Conservation (phyloP, 108 stramenopile species). For the Chaetoceros tenuissimus region DNA sequence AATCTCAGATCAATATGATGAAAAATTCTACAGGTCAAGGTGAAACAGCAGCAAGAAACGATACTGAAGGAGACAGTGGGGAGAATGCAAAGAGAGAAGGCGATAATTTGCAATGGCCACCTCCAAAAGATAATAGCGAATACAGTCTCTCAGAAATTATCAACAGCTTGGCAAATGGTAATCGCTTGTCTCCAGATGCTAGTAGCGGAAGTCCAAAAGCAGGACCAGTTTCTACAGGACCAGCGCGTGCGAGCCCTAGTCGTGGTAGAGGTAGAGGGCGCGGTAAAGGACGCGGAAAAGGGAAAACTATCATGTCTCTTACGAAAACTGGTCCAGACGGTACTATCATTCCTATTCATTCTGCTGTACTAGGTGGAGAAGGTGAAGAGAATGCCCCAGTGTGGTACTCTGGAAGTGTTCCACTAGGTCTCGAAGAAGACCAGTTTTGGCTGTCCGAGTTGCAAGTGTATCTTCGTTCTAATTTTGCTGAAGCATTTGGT, state of each 20-base stretch:
- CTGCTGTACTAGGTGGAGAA: not conserved
- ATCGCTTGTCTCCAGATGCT: not conserved
- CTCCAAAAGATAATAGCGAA: not conserved
- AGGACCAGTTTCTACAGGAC: too few relatives aligned
- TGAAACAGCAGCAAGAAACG: not conserved
- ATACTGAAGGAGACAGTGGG: not conserved
- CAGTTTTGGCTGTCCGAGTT: slow-evolving; percentile 81
- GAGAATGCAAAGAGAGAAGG: not conserved
- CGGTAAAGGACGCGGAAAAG: not conserved
- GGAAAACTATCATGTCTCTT: not conserved
- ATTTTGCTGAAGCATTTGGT: slow-evolving; percentile 80
- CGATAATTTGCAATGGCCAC: not conserved
- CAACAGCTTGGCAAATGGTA: not conserved
- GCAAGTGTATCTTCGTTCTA: slow-evolving; percentile 66
- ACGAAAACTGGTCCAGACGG: not conserved
- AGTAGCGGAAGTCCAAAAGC: too few relatives aligned
- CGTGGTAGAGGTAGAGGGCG: not conserved
- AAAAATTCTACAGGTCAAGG: not conserved
- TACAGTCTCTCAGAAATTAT: not conserved
- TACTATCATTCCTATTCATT: not conserved
- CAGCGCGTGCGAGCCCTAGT: not conserved
- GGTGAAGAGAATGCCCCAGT: slow-evolving; percentile 4
- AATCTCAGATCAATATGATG: not conserved
- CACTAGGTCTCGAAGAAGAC: slow-evolving; percentile 68
- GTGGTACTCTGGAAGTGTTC: slow-evolving; percentile 51